Evolutionary conservation across 1,139 yeast species (phyloP).

Genomic region (Trichomonascaceae sp.): DNA sequence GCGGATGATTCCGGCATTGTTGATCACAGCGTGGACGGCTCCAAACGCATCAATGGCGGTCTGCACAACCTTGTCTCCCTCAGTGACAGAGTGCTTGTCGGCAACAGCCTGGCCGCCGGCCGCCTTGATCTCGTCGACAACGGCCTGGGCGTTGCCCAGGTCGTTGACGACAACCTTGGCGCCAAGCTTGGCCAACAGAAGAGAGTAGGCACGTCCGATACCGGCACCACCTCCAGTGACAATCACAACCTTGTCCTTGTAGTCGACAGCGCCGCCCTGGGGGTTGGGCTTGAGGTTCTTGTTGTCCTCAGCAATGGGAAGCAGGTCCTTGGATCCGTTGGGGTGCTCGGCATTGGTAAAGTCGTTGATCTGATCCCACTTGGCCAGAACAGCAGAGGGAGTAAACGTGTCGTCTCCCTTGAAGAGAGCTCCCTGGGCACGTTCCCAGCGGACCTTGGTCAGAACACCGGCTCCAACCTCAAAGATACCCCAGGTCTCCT

Average conservation of each 20-base stretch:
- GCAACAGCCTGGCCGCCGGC: slow-evolving; percentile 80
- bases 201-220: slow-evolving; percentile 83
- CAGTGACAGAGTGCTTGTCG: slow-evolving; percentile 73
- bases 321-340: slow-evolving; percentile 27
- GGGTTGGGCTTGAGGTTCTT: slow-evolving; percentile 29
- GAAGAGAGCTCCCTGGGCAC: slow-evolving; percentile 76
- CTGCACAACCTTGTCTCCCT: slow-evolving; percentile 64
- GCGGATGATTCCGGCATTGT: slow-evolving; percentile 91
- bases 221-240: slow-evolving; percentile 97
- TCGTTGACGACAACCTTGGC: slow-evolving; percentile 95
- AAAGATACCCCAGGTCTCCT: slow-evolving; percentile 57
- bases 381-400: slow-evolving; percentile 70
- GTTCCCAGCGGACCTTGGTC: slow-evolving; percentile 91
- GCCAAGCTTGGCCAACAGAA: slow-evolving; percentile 75
- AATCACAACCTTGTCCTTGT: slow-evolving; percentile 76
- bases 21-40: slow-evolving; percentile 70
- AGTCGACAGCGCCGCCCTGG: slow-evolving; percentile 45
- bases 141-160: slow-evolving; percentile 53
- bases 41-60: slow-evolving; percentile 73
- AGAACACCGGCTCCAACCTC: slow-evolving; percentile 94
- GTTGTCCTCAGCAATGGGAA: slow-evolving; percentile 24
- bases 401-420: slow-evolving; percentile 68
- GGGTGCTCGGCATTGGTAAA: slow-evolving; percentile 66
- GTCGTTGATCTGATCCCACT: slow-evolving; percentile 50
- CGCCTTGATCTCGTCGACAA: slow-evolving; percentile 62